Evolutionary conservation across 2,329 filamentous ascomycete genomes (phyloP).

Genomic region (Xylaria hypoxylon): DNA sequence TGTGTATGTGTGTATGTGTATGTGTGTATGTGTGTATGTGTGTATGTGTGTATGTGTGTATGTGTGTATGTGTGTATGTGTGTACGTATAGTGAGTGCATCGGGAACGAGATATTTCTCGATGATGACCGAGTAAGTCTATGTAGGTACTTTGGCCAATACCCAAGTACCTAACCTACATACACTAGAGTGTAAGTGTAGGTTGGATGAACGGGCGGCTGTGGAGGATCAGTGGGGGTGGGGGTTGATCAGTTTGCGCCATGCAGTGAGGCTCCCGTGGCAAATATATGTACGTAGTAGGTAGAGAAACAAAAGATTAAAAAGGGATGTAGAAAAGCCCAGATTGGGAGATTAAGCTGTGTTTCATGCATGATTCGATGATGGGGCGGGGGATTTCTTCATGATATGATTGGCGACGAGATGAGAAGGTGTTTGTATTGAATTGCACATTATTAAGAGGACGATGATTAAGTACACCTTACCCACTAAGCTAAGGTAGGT

Average conservation of each 20-base stretch:
- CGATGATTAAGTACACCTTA: no score
- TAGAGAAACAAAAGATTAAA: not conserved
- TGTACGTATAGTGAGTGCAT: not conserved
- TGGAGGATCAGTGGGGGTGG: not conserved
- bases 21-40: no score
- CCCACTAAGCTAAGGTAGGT: no score
- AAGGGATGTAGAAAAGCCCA: not conserved
- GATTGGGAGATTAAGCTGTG: not conserved
- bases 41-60: no score
- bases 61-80: no score
- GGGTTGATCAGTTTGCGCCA: not conserved
- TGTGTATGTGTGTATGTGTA: no score
- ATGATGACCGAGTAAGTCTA: not conserved
- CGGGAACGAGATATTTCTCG: not conserved
- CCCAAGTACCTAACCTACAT: no score
- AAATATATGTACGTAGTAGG: not conserved
- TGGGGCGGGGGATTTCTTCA: conserved; percentile 5
- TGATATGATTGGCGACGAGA: conserved; percentile 7
- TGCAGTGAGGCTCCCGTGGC: not conserved
- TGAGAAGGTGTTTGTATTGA: conserved; percentile 9
- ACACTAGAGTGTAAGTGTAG: not conserved
- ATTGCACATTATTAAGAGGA: no score
- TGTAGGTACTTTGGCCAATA: no score
- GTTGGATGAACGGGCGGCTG: not conserved
- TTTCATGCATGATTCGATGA: conserved; percentile 25